phyloP scores from a whole-genome alignment of 164 flowering plant genomes.

The Magnolia sinica region DNA sequence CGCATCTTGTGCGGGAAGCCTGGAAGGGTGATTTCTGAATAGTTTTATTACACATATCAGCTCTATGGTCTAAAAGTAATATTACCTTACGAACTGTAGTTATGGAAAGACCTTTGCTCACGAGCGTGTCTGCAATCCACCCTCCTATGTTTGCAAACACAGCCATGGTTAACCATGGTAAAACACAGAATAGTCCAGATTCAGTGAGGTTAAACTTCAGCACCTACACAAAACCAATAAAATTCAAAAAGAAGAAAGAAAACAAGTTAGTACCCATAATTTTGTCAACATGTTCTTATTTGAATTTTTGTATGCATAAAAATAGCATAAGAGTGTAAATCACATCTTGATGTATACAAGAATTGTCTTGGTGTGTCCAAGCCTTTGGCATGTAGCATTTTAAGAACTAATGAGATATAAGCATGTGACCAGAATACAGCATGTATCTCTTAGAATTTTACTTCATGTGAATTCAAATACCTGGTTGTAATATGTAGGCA shows the following conservation, averaged over 20 bases:
- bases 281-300: not conserved
- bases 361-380: too few relatives aligned
- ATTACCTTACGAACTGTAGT: slow-evolving; percentile 93
- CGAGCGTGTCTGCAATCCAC: slow-evolving; percentile 96
- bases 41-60: too few relatives aligned
- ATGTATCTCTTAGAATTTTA: too few relatives aligned
- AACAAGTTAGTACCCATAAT: not conserved
- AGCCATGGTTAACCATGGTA: slow-evolving; percentile 99
- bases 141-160: slow-evolving; percentile 96
- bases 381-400: too few relatives aligned
- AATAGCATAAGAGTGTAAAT: not conserved
- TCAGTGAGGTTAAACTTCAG: slow-evolving; percentile 98
- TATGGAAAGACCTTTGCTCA: slow-evolving; percentile 87
- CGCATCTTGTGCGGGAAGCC: too few relatives aligned
- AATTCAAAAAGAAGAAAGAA: not conserved
- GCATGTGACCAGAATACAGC: too few relatives aligned
- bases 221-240: slow-evolving; percentile 46
- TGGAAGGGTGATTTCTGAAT: too few relatives aligned
- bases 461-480: slow-evolving; percentile 27
- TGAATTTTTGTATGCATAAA: not conserved
- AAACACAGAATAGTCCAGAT: slow-evolving; percentile 87
- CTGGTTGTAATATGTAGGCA: slow-evolving; percentile 99
- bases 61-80: not conserved
- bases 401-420: too few relatives aligned
- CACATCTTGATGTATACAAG: not conserved